Conservation (phyloP, 176 grass and related monocot genomes). For the Elaeis guineensis region DNA sequence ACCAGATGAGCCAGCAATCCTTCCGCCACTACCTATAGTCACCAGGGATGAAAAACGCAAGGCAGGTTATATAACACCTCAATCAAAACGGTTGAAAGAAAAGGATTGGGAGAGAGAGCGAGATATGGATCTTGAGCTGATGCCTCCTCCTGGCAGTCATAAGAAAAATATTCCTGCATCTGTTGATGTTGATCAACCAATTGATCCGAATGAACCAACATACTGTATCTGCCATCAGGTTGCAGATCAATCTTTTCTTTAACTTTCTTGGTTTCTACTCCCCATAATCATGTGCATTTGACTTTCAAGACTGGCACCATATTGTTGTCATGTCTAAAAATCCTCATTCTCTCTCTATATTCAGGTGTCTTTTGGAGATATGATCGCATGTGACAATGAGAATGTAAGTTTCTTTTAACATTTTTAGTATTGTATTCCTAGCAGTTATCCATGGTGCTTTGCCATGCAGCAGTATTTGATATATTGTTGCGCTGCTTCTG, state of each 20-base stretch:
- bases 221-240: constrained; percentile 99
- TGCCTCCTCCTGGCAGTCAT: constrained; percentile 92
- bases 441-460: not conserved
- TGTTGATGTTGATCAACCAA: constrained; percentile 66
- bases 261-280: too few species aligned
- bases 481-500: too few species aligned
- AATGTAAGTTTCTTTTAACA: constrained; percentile 54
- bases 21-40: constrained; percentile 49
- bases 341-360: constrained; percentile 4
- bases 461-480: too few species aligned
- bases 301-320: not conserved
- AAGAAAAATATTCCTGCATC: constrained; percentile 57
- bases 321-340: not conserved
- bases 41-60: constrained; percentile 70
- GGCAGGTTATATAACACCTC: constrained; percentile 59
- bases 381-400: constrained; percentile 98
- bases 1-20: constrained; percentile 65
- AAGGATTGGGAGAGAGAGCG: constrained; percentile 83
- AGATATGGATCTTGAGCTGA: constrained; percentile 83
- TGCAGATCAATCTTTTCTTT: too few species aligned
- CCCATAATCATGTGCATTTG: not conserved
- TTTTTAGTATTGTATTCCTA: not conserved
- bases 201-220: constrained; percentile 93
- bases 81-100: constrained; percentile 70
- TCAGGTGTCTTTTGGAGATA: constrained; percentile 95